Conservation (phyloP, 805 yeast species). For the Monosporozyma servazzii region DNA sequence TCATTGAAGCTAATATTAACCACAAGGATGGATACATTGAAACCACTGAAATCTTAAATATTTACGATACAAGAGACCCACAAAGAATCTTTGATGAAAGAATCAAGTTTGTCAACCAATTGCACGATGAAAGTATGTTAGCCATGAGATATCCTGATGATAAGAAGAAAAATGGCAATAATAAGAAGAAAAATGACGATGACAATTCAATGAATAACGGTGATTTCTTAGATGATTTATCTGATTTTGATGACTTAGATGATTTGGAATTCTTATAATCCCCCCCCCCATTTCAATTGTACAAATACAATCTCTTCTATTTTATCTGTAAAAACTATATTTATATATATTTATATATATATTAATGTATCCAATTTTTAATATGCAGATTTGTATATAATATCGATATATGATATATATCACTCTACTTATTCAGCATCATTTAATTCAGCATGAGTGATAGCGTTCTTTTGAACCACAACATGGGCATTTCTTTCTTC, state of each 20-base stretch:
- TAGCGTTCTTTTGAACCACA: constrained; percentile 20
- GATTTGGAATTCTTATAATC: constrained; percentile 23
- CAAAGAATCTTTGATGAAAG: constrained; percentile 85
- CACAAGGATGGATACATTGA: constrained; percentile 89
- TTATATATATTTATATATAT: neutral
- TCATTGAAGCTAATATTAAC: constrained; percentile 87
- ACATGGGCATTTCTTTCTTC: constrained; percentile 51
- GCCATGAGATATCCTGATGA: constrained; percentile 83
- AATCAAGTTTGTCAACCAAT: constrained; percentile 79
- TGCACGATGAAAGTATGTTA: constrained; percentile 86
- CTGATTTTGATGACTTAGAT: constrained; percentile 30
- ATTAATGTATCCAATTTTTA: neutral
- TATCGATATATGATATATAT: neutral
- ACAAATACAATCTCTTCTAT: neutral
- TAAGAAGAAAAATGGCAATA: constrained; percentile 14
- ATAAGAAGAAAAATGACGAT: constrained; percentile 12
- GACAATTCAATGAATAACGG: constrained; percentile 16
- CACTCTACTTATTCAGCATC: constrained; percentile 6
- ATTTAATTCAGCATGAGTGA: constrained; percentile 4
- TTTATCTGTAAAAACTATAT: neutral
- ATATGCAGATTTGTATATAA: neutral
- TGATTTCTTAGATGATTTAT: constrained; percentile 24
- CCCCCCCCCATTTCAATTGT: neutral
- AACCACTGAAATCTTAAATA: constrained; percentile 75
- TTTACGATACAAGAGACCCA: constrained; percentile 82